phyloP scores from a whole-genome alignment of 2,329 filamentous ascomycete genomes.

The Epichloe sp. region DNA sequence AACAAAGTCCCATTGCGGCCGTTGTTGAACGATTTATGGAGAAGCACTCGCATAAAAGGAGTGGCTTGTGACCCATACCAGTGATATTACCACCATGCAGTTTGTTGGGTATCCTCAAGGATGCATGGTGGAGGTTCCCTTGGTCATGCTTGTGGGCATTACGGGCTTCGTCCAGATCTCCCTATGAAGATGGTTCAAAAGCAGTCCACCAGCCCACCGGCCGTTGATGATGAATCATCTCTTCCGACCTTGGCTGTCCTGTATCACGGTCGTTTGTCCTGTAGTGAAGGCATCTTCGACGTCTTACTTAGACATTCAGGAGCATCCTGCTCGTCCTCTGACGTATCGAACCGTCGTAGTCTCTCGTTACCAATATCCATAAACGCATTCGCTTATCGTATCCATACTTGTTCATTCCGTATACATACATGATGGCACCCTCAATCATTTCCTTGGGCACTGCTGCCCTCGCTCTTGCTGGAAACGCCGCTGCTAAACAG shows the following conservation, averaged over 20 bases:
- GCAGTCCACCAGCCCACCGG: neutral
- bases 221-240: neutral
- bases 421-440: slow-evolving; percentile 22
- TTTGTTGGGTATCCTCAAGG: no score
- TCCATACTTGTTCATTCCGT: no score
- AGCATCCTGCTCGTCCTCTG: slow-evolving; percentile 22
- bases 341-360: slow-evolving; percentile 27
- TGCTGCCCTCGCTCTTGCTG: slow-evolving; percentile 23
- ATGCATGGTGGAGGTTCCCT: no score
- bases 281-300: neutral
- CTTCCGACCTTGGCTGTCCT: neutral
- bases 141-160: no score
- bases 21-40: no score
- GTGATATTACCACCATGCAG: no score
- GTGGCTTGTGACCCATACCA: no score
- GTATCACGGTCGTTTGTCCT: neutral
- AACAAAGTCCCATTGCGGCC: no score
- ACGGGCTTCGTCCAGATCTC: neutral
- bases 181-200: neutral
- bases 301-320: neutral
- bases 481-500: slow-evolving; percentile 18
- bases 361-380: slow-evolving; percentile 19
- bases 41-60: no score
- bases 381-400: slow-evolving; percentile 11
- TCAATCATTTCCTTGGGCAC: slow-evolving; percentile 27